Evolutionary conservation across 2,329 filamentous ascomycete species (phyloP).

Genomic region (Colletotrichum acutatum): DNA sequence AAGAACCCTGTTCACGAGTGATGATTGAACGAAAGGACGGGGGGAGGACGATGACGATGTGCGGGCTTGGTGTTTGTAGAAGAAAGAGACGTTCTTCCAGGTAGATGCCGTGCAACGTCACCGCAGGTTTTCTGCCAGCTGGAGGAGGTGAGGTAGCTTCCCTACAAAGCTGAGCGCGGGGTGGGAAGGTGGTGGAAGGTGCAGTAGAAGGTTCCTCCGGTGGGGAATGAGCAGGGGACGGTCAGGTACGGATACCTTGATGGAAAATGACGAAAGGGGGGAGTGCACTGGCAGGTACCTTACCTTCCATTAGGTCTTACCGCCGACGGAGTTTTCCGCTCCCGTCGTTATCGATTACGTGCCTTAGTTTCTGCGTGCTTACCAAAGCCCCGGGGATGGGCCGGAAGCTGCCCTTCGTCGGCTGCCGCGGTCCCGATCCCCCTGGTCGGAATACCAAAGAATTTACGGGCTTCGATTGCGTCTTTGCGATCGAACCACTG

Average conservation of each 20-base stretch:
- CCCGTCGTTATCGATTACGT: constrained; percentile 8
- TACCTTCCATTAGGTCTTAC: neutral
- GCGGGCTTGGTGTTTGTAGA: neutral
- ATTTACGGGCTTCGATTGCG: constrained; percentile 12
- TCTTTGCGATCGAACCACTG: constrained; percentile 11
- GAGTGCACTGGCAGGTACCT: neutral
- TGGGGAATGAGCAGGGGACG: constrained; percentile 5
- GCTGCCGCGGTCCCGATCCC: constrained; percentile 13
- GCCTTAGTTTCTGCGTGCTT: neutral
- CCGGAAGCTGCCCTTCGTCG: constrained; percentile 9
- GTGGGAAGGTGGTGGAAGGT: constrained; percentile 16
- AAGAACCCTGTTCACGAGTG: too few species aligned
- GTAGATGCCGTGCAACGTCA: constrained; percentile 4
- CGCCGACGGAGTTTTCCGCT: too few species aligned
- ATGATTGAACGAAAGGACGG: neutral
- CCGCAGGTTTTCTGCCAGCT: constrained; percentile 5
- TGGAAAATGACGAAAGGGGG: neutral
- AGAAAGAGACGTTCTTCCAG: neutral
- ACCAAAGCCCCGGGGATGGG: neutral
- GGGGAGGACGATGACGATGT: neutral
- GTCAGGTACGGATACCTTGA: neutral
- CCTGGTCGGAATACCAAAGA: neutral
- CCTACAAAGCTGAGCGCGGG: constrained; percentile 16
- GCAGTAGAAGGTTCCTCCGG: constrained; percentile 25
- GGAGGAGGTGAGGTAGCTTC: neutral